Base-by-base conservation (phyloP, 106 monocot genomes). In the Dioscorea zingiberensis region DNA sequence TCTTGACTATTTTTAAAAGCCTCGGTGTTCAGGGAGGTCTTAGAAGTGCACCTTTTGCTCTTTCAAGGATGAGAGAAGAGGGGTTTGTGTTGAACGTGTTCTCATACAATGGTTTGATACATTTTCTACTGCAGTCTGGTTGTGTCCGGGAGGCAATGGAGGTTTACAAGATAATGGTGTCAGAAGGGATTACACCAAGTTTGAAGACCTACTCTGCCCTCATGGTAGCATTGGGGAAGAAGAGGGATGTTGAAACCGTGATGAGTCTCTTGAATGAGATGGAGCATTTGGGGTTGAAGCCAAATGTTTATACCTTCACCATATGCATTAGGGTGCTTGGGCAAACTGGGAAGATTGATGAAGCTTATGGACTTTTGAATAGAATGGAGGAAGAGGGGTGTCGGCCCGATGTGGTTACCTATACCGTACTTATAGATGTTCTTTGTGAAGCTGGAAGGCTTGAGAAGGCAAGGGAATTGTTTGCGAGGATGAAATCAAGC, bases 271-370 rank as follows among this genome's bases (percentile, higher is more conserved):
- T 98, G 59, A 65, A 54, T 30, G 84, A 98, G 63, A 98, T 98
- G 97, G 75, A 89, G 73, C 19, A 21, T 13, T 64, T 80, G 28
- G 92, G 97, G 3, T 74, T 89, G 69, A 86, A 64, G 54, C 97
- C 89, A 1, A 98, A 98, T 70, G 84, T 98, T 3, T 98, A 93
- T 65, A 98, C 92, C 22, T 98, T 81, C 44, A 98, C 92, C 44
- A 98, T 98, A 61, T 98, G 92, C 73, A 89, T 98, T 47, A 74
- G 79, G 64, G 79, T 86, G 11, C 83, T 98, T 24, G 92, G 97
- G 26, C 81, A 82, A 47, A 76, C 77, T n/a, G 86, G 84, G 23
- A 81, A 63, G 62, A 63, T 93, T 2, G 73, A 89, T 45, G 85
- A 81, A 21, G 97, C 89, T 47, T 86, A 70, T 48, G 60, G 56